Evolutionary conservation across 225 moss, liverwort and hornwort species (phyloP), one percentile per base, ranked within the genome.

Genomic region (Rhytidiadelphus loreus): DNA sequence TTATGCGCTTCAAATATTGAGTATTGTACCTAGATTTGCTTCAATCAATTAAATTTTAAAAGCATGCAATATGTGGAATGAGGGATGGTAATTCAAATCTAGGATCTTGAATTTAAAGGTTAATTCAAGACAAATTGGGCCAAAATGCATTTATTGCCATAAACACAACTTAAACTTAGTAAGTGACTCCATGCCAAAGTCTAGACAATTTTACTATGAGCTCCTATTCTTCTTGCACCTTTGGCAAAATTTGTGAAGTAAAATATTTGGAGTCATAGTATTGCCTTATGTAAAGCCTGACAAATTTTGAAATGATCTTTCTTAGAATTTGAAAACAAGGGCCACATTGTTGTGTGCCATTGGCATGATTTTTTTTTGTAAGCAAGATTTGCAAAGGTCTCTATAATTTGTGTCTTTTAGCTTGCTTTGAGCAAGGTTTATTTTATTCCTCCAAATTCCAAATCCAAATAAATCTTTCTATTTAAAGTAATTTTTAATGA

Each of bases 141-240:
- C 19, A 14, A 30, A 81, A 30, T 81, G 20, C 60, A 43, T 57
- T 79, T 39, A 57, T 28, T 57, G 5, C 8, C 5, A 56, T 56
- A 0, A 57, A n/a, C 0, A 18, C 2, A 57, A 19, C 0, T n/a
- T 16, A n/a, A 53, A 16, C 5, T 39, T 17, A 16, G 5, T 23
- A 56, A 37, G 12, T 1, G 2, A 25, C 7, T 77, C 16, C 3
- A 26, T n/a, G 5, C 2, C 22, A 52, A 35, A 13, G 35, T 76
- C 3, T 52, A 52, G 2, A 35, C 1, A n/a, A 26, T n/a, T n/a
- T 11, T 55, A 11, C 5, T 10, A 28, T 39, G 7, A 55, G 53
- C 0, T 35, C 3, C 3, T 57, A 25, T 26, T 56, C 2, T n/a
- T 41, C 3, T 58, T 41, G 3, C 0, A 12, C 12, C 7, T 58